Percentiles rank a stretch among this genome's conserved stretches.
Evolutionary conservation across 495 filamentous ascomycete species (phyloP).

Genomic region (Cercophora scortea): DNA sequence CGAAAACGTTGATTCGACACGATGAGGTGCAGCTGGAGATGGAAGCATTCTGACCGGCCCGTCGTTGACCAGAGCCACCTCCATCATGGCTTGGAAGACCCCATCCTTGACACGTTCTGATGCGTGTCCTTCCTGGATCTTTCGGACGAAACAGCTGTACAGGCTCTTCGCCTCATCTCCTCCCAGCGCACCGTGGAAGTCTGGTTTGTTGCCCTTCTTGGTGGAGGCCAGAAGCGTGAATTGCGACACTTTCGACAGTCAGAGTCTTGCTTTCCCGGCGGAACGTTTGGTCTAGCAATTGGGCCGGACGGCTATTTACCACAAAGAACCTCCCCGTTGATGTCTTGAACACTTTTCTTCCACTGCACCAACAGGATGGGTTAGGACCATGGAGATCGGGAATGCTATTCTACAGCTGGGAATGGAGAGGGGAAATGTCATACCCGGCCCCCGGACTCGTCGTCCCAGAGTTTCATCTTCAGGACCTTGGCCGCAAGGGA

Average conservation of each 20-base stretch:
- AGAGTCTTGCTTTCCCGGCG: not conserved
- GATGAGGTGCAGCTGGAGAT: not conserved
- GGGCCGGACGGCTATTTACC: slow-evolving; percentile 45
- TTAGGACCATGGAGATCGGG: too few species aligned
- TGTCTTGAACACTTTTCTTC: slow-evolving; percentile 81
- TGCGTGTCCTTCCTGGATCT: slow-evolving; percentile 63
- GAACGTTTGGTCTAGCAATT: not conserved
- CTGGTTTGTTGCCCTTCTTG: slow-evolving; percentile 90
- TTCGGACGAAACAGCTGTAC: slow-evolving; percentile 75
- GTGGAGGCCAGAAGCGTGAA: slow-evolving; percentile 90
- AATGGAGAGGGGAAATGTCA: slow-evolving; percentile 1
- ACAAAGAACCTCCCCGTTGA: slow-evolving; percentile 83
- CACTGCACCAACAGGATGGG: slow-evolving; percentile 44
- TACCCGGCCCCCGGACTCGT: slow-evolving; percentile 59
- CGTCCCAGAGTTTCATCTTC: slow-evolving; percentile 85
- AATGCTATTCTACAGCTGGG: slow-evolving; percentile 1
- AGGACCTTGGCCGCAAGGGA: slow-evolving; percentile 75
- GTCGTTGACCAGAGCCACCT: slow-evolving; percentile 88
- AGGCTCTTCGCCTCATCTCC: slow-evolving; percentile 68
- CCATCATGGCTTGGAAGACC: slow-evolving; percentile 98
- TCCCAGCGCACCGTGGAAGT: slow-evolving; percentile 84
- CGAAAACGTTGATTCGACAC: not conserved
- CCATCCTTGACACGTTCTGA: slow-evolving; percentile 83
- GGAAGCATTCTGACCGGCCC: slow-evolving; percentile 63
- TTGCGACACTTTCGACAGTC: slow-evolving; percentile 72